A percentile compares a stretch with the other conserved stretches of the same genome.
Conservation (phyloP, 352 stramenopile species). For the Aphanomyces astaci region DNA sequence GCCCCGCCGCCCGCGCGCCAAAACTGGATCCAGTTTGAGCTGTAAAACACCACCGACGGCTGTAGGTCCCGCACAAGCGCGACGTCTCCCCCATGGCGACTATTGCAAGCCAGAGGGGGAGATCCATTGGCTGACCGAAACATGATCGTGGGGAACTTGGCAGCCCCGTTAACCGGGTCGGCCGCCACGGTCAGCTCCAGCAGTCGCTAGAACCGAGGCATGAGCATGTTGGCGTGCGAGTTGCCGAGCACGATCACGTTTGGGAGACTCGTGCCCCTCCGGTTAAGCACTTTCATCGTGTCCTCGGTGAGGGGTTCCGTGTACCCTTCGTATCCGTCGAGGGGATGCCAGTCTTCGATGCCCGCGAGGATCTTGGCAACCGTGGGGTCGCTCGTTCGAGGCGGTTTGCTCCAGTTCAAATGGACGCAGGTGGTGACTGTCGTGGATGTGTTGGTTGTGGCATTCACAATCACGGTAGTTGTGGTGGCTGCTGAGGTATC, state of each 20-base stretch:
- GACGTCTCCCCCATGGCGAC: neutral
- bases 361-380: constrained; percentile 18
- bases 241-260: constrained; percentile 14
- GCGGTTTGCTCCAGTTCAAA: constrained; percentile 20
- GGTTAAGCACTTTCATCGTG: constrained; percentile 5
- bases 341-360: neutral
- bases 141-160: neutral
- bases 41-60: constrained; percentile 18
- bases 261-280: neutral
- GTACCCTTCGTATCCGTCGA: neutral
- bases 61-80: neutral
- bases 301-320: constrained; percentile 1
- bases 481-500: neutral
- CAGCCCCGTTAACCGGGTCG: neutral
- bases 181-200: neutral
- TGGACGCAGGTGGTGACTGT: neutral
- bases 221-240: constrained; percentile 17
- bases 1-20: neutral
- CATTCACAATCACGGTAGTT: neutral
- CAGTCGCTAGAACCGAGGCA: neutral
- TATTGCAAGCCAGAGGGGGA: neutral
- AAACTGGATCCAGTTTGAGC: constrained; percentile 14
- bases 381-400: neutral
- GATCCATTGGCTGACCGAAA: neutral
- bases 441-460: neutral